phyloP scores from a whole-genome alignment of 257 asterid species.

The Cordia subcordata region DNA sequence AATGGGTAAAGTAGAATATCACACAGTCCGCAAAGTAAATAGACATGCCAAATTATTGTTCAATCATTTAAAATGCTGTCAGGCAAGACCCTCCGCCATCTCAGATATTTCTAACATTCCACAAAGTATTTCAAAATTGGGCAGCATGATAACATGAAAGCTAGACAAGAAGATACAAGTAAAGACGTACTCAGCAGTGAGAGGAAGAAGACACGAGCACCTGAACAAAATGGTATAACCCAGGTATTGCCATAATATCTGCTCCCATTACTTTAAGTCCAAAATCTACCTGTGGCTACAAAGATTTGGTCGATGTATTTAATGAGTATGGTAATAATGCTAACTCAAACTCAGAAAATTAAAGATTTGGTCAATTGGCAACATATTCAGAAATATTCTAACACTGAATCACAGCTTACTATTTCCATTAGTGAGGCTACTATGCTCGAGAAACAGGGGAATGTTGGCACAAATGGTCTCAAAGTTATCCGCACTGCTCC shows the following conservation, averaged over 20 bases:
- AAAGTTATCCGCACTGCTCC: constrained; percentile 49
- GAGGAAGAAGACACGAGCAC: constrained; percentile 22
- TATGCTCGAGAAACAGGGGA: constrained; percentile 68
- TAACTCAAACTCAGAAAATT: too few species aligned
- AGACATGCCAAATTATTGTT: too few species aligned
- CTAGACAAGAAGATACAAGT: too few species aligned
- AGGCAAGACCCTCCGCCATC: too few species aligned
- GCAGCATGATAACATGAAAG: too few species aligned
- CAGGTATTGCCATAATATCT: constrained; percentile 84
- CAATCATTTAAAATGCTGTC: too few species aligned
- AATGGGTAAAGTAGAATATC: too few species aligned
- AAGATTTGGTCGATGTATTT: not conserved
- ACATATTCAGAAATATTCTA: not conserved
- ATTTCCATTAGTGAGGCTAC: constrained; percentile 66
- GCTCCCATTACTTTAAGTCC: constrained; percentile 67
- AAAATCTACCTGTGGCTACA: constrained; percentile 85
- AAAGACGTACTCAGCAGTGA: too few species aligned
- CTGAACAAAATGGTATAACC: constrained; percentile 64
- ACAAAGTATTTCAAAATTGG: too few species aligned
- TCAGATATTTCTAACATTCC: too few species aligned
- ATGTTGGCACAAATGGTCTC: constrained; percentile 66
- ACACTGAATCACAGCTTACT: constrained; percentile 28
- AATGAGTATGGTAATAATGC: not conserved
- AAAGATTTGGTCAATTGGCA: too few species aligned
- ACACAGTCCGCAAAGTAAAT: too few species aligned